Base-by-base conservation (phyloP, 768 basidiomycete species). In the Gloeopeniophorella convolvens region DNA sequence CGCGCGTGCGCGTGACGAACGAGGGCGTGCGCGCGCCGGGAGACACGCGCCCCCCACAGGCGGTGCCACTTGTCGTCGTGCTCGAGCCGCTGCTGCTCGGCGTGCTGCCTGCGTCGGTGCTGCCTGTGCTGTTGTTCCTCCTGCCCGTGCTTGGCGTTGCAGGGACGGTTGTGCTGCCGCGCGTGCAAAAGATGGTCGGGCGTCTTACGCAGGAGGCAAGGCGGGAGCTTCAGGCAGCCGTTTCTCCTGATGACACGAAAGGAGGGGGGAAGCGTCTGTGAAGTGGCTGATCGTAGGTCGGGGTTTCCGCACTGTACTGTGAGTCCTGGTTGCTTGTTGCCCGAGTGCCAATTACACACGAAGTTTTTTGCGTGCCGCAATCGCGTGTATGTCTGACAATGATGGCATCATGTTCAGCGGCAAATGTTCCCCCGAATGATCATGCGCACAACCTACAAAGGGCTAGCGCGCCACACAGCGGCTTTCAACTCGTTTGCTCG, bases 31-130 rank as follows among this genome's bases (percentile, higher is more conserved):
- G 68, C 51, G 70, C 71, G 2, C 79, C 78, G 20, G 43, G 42
- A 28, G 54, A 36, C 43, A 57, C 28, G 35, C 56, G 44, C 55
- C 53, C 59, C 26, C 36, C 57, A 13, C 51, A 45, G 23, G 42
- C 5, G 0, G 72, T 85, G 5, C 71, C 81, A 3, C 70, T 85
- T 55, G 62, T 72, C 48, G 56, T 85, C 13, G 63, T 70, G 16
- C 60, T 86, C 36, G 85, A 87, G 58, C 85, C 80, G 23, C 63
- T 80, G 1, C 71, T 76, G 47, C 59, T 79, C n/a, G 80, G 79
- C 13, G 63, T 81, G 20, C 62, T 87, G 24, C 84, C 84, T 8
- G 69, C 70, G 15, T 75, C 80, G 0, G 62, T 83, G n/a, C 16
- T 68, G 0, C 69, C 71, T 16, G 66, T 66, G 10, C 21, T 68